Evolutionary conservation across 306 rosid genomes (phyloP), one percentile per base, ranked within the genome.

Genomic region (Cyamopsis tetragonoloba): DNA sequence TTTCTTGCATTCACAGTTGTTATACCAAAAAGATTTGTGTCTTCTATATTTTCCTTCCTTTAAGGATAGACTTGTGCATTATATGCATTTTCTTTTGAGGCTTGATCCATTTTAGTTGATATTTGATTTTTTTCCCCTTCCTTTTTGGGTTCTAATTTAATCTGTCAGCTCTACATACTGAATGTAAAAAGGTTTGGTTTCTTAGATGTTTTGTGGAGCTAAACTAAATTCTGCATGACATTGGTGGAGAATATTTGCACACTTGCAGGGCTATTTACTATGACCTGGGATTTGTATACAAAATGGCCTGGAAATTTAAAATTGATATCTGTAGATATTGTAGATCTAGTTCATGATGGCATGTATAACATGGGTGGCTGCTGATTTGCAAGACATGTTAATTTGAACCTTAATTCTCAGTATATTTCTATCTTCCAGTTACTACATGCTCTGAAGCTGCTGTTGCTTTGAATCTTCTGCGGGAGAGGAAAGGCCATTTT

Each of bases 401-500:
- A n/a, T 27, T 69, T 51, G 14, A 26, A 28, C 6, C 37, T 17
- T 64, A 23, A 31, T 54, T 49, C 41, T 24, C 11, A 23, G 42
- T 59, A 22, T 53, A 48, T 4, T 42, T 44, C 74, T 61, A 60
- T 19, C 44, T 60, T 72, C 55, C 81, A 90, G 96, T 87, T 49
- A 90, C 90, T 22, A 68, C 81, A 20, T 87, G 95, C 62, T 30
- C 79, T 20, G 79, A 79, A 55, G 92, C 95, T 42, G 49, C 85
- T 31, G 84, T 22, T 67, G 96, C 96, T 79, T 81, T 90, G 83
- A 82, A 83, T 70, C 79, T 84, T 70, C 79, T 90, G 37, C 83
- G 95, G 17, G 95, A 87, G 82, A 83, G 60, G 58, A 87, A 80
- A 62, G 95, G 85, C 32, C 71, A 70, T 72, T 90, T 87, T 61